Evolutionary conservation across 1,284 basidiomycete species (phyloP).

Genomic region (Ganoderma lingzhi): DNA sequence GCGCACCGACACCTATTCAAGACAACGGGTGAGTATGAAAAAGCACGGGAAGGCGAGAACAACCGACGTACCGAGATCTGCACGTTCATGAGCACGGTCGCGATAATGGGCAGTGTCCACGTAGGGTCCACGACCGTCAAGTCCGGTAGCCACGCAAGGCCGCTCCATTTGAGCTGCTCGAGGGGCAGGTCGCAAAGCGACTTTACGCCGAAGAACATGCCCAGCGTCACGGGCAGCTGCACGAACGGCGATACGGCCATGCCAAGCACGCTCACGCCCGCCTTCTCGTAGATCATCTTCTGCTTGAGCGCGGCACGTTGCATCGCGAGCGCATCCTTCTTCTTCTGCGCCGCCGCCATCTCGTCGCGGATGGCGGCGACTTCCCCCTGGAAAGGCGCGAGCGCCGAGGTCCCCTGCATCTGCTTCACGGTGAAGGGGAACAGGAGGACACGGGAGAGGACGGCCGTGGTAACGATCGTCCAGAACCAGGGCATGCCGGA

Average conservation of each 20-base stretch:
- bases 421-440: conserved; percentile 76
- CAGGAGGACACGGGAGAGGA: conserved; percentile 73
- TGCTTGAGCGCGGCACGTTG: conserved; percentile 65
- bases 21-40: not conserved
- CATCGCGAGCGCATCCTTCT: conserved; percentile 61
- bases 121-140: conserved; percentile 84
- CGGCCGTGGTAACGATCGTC: conserved; percentile 78
- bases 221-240: conserved; percentile 85
- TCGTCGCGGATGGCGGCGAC: conserved; percentile 65
- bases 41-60: too few relatives aligned
- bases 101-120: conserved; percentile 77
- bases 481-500: conserved; percentile 89
- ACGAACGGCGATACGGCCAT: conserved; percentile 69
- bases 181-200: conserved; percentile 77
- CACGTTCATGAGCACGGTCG: conserved; percentile 70
- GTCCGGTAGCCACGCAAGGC: conserved; percentile 81
- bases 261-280: conserved; percentile 72
- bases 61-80: conserved; percentile 70
- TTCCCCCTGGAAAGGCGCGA: conserved; percentile 71
- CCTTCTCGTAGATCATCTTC: conserved; percentile 70
- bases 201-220: conserved; percentile 88
- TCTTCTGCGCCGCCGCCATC: conserved; percentile 44
- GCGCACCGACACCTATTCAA: conserved; percentile 57
- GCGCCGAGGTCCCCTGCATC: conserved; percentile 73
- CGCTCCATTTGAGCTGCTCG: conserved; percentile 80